These are phyloP conservation scores for Candida anglica DNA, from an alignment of 805 yeast species.

Conservation along the genomic window DNA sequence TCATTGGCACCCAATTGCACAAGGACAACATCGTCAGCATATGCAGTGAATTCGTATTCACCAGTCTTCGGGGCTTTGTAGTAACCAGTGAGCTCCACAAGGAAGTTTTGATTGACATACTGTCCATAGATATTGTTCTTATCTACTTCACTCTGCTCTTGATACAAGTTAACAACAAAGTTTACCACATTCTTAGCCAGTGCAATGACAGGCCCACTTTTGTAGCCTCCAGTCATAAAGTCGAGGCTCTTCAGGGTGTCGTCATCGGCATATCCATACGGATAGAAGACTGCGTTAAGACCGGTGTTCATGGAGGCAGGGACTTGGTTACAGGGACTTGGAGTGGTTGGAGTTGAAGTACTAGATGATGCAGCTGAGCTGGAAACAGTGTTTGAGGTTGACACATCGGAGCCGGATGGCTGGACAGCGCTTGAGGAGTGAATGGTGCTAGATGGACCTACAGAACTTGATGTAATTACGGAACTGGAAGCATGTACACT, in stretches of 20 bases:
- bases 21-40: slow-evolving; percentile 27
- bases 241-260: background rate
- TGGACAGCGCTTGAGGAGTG: too few species aligned
- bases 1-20: slow-evolving; percentile 24
- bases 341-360: too few species aligned
- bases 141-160: background rate
- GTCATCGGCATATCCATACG: background rate
- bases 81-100: slow-evolving; percentile 18
- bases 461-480: too few species aligned
- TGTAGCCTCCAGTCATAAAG: background rate
- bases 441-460: too few species aligned
- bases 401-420: too few species aligned
- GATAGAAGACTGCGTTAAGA: background rate
- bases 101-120: slow-evolving; percentile 8
- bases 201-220: background rate
- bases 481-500: too few species aligned
- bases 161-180: background rate
- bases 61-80: slow-evolving; percentile 23
- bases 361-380: too few species aligned
- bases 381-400: too few species aligned
- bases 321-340: background rate
- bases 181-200: background rate
- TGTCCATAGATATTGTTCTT: background rate
- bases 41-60: slow-evolving; percentile 17
- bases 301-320: background rate